Percentiles rank a stretch among this genome's conserved stretches.
phyloP scores from a whole-genome alignment of 1,284 basidiomycete species.

The Malassezia psittaci region DNA sequence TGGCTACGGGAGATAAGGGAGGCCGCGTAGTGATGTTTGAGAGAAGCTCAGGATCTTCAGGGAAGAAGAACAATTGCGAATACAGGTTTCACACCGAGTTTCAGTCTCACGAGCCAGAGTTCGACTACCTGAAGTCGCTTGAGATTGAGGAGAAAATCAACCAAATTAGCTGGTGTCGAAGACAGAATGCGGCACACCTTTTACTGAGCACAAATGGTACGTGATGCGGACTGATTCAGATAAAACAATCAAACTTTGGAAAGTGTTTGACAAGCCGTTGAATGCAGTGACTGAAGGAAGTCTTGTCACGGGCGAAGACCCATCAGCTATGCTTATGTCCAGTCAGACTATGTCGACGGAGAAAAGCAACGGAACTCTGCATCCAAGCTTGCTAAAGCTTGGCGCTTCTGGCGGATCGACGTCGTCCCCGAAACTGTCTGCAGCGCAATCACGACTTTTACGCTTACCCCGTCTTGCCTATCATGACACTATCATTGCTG shows the following conservation, averaged over 20 bases:
- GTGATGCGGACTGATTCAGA: slow-evolving; percentile 51
- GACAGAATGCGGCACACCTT: slow-evolving; percentile 95
- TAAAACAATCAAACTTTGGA: slow-evolving; percentile 99
- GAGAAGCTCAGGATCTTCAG: slow-evolving; percentile 71
- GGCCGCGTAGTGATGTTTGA: slow-evolving; percentile 98
- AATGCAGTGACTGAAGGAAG: slow-evolving; percentile 96
- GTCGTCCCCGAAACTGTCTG: slow-evolving; percentile 3
- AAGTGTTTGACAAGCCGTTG: slow-evolving; percentile 96
- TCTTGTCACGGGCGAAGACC: slow-evolving; percentile 54
- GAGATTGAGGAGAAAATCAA: slow-evolving; percentile 99
- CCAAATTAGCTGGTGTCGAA: slow-evolving; percentile 99
- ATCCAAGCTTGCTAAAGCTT: slow-evolving; percentile 25
- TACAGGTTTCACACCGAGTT: slow-evolving; percentile 99
- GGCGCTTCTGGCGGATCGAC: background rate
- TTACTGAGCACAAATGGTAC: slow-evolving; percentile 75
- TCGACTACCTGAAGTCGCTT: slow-evolving; percentile 98
- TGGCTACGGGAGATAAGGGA: slow-evolving; percentile 96
- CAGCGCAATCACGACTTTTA: slow-evolving; percentile 23
- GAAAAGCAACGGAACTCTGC: slow-evolving; percentile 17
- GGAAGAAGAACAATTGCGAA: slow-evolving; percentile 92
- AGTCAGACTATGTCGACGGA: slow-evolving; percentile 10
- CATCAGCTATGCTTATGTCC: slow-evolving; percentile 17
- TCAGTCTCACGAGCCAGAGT: slow-evolving; percentile 98
- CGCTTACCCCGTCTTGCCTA: slow-evolving; percentile 58
- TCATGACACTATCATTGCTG: slow-evolving; percentile 96